These are phyloP conservation scores for Chalciporus chontae DNA, from an alignment of 768 basidiomycete species.

Conservation along the genomic window DNA sequence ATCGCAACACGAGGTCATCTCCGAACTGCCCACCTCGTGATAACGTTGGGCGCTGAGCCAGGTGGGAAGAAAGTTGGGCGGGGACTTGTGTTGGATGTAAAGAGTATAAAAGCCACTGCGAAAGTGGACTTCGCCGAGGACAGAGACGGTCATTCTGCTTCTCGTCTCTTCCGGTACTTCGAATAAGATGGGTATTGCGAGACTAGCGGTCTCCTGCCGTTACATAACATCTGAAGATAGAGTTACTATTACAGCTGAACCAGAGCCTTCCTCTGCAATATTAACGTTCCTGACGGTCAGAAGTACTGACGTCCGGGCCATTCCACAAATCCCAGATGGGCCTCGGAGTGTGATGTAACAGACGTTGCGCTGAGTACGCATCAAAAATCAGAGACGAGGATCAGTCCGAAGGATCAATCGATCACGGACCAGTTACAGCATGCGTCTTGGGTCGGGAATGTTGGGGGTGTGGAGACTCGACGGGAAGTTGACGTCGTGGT, in stretches of 20 bases:
- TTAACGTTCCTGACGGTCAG: slow-evolving; percentile 12
- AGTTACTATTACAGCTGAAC: slow-evolving; percentile 20
- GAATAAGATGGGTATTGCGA: slow-evolving; percentile 9
- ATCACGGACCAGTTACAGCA: background rate
- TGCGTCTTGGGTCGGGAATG: background rate
- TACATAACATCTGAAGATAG: slow-evolving; percentile 27
- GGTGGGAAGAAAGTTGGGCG: background rate
- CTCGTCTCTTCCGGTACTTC: slow-evolving; percentile 16
- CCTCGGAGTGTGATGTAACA: background rate
- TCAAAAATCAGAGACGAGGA: background rate
- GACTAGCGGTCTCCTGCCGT: slow-evolving; percentile 9
- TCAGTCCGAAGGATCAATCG: background rate
- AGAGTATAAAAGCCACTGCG: slow-evolving; percentile 6
- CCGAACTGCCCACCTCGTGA: slow-evolving; percentile 5
- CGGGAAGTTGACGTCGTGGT: background rate
- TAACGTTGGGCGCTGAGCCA: background rate
- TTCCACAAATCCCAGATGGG: background rate
- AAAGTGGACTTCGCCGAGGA: slow-evolving; percentile 15
- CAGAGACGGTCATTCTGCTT: slow-evolving; percentile 21
- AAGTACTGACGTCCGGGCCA: background rate
- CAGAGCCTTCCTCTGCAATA: slow-evolving; percentile 14
- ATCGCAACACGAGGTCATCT: background rate
- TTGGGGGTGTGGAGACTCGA: too few relatives aligned
- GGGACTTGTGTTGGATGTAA: background rate
- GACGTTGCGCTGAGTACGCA: background rate